Base-by-base conservation (phyloP, 768 basidiomycete genomes). In the Albatrellus ellisii region DNA sequence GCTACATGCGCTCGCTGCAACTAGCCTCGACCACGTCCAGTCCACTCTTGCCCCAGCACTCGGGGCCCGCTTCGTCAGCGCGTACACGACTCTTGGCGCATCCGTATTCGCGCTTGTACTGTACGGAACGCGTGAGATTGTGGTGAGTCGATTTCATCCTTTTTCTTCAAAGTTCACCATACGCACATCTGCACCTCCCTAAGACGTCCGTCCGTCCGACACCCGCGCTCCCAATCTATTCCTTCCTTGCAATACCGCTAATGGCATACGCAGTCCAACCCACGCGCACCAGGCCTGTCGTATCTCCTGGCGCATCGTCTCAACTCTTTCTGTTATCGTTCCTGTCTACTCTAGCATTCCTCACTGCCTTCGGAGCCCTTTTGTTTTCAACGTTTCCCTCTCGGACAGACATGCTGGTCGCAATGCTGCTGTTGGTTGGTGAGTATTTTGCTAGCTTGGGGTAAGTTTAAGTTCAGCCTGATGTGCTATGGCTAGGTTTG, bases 341-440 rank as follows among this genome's bases (percentile, higher is more conserved):
- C 52, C 69, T 75, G 0, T 61, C 60, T 6, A 64, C 73, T 5
- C 61, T 69, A 17, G 48, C 68, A 2, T 62, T 69, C 17, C 69
- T 76, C 12, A 59, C 62, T 36, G 52, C 77, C 26, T 58, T 83
- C 36, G 83, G 83, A 7, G 58, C 60, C 27, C 61, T 84, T 39
- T 72, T 72, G 17, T 86, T 84, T 47, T 71, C 73, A n/a, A 73
- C 77, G 38, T 62, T 59, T 29, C 75, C 71, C 1, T 61, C 65
- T 26, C 72, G 73, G 65, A 66, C 65, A 2, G 88, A 91, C 51
- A 46, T 75, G 6, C 51, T 72, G 1, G 65, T 85, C 6, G 76
- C 68, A 0, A 48, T 61, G 4, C 59, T 80, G 24, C 67, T 88
- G 17, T 78, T 76, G 55, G 68, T 74, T 38, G 86, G 87, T 84